phyloP scores from a whole-genome alignment of 331 rosid genomes.

The Pyrus hybrid region DNA sequence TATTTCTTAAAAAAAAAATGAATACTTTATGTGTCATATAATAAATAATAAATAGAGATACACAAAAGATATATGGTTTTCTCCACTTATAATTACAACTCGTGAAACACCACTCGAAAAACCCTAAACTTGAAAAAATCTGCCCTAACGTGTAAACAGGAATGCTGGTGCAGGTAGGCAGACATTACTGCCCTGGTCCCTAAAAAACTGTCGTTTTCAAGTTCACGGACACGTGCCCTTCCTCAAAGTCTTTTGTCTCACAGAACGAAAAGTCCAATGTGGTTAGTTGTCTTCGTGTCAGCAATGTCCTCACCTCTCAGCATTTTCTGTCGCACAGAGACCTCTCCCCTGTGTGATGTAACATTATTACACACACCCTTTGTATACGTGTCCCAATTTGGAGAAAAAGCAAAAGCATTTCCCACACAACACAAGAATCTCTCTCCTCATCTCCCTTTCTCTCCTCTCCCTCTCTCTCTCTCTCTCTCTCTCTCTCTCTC shows the following conservation, averaged over 20 bases:
- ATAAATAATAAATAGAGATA: too few species aligned
- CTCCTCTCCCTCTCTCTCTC: background rate
- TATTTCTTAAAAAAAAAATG: too few species aligned
- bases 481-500: too few species aligned
- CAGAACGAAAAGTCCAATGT: constrained; percentile 24
- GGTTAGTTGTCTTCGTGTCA: constrained; percentile 15
- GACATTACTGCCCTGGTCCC: background rate
- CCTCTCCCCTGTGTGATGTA: constrained; percentile 9
- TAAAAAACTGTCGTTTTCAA: background rate
- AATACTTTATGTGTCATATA: too few species aligned
- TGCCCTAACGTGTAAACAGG: background rate
- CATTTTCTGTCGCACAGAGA: constrained; percentile 25
- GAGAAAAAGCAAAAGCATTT: background rate
- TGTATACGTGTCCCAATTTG: constrained; percentile 32
- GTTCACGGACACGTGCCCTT: constrained; percentile 20
- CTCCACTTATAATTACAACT: too few species aligned
- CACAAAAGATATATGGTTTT: too few species aligned
- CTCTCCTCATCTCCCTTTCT: background rate
- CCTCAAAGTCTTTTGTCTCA: constrained; percentile 1
- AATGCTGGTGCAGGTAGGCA: background rate
- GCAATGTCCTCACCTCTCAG: constrained; percentile 1
- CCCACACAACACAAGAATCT: background rate
- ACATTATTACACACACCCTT: background rate
- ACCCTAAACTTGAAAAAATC: too few species aligned
- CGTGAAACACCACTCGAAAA: too few species aligned